phyloP scores from a whole-genome alignment of 129 eudicot species.

The Chrysanthemum makinoi region DNA sequence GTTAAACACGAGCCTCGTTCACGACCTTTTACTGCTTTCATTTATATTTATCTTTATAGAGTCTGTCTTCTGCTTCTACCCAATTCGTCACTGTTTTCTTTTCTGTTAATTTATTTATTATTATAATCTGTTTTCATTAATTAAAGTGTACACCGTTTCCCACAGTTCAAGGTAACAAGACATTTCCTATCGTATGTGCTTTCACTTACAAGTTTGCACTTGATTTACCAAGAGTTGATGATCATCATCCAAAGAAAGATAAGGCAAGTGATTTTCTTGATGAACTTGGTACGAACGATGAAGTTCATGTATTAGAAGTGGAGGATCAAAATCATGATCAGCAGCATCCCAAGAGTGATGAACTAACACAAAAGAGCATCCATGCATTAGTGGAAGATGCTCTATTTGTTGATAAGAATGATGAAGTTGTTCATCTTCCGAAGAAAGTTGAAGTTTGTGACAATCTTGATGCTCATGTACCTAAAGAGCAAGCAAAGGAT shows the following conservation, averaged over 20 bases:
- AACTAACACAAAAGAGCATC: not conserved
- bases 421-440: not conserved
- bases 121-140: not conserved
- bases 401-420: not conserved
- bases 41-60: no score
- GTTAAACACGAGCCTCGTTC: no score
- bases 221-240: slow-evolving; percentile 12
- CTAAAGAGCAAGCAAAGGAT: not conserved
- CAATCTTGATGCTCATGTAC: not conserved
- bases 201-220: slow-evolving; percentile 38
- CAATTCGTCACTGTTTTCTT: no score
- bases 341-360: not conserved
- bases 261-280: not conserved
- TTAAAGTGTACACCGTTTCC: no score
- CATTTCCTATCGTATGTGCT: slow-evolving; percentile 39
- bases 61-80: no score
- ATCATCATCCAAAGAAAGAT: not conserved
- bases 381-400: not conserved
- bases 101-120: no score
- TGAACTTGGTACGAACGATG: not conserved
- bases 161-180: slow-evolving; percentile 15
- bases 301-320: slow-evolving; percentile 9
- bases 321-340: slow-evolving; percentile 2
- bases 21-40: no score
- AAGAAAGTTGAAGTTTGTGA: not conserved